Base-by-base conservation (phyloP, 2,329 filamentous ascomycete genomes). In the Nectriaceae sp. region DNA sequence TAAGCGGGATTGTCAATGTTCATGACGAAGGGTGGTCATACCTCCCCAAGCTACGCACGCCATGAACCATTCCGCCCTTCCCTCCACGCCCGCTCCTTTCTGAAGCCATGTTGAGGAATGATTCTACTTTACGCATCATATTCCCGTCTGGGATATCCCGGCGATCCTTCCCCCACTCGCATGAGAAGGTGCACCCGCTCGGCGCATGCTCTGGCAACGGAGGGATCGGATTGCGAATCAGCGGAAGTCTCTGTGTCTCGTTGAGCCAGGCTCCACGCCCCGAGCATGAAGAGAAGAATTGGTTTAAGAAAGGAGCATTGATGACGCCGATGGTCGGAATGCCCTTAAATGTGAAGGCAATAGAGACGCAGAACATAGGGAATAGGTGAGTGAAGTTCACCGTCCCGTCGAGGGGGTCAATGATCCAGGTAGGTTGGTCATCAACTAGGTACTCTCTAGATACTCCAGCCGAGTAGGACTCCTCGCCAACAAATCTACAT, bases 361-460 rank as follows among this genome's bases (percentile, higher is more conserved):
- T 90, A 29, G 85, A 89, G 37, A 91, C 84, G 67, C 88, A 91
- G 70, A 89, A 90, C 84, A 90, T 89, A 49, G 87, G 87, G 63
- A 89, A 90, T 5, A 89, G 77, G 66, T 91, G 88, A 22, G 87
- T 89, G 70, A 88, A 91, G 73, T 91, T 91, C 50, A 91, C 87
- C 3, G 88, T 91, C 73, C 86, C 87, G 62, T 91, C 88, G 21
- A 91, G 76, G 10, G 88, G 88, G 67, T 92, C 88, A 35, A 91
- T 78, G 60, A 85, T 83, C 88, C 88, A 91, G 24, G 88, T 90
- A 37, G 87, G 87, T 1, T 70, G 59, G 33, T 78, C 65, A 39
- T 71, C 73, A 52, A 91, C 83, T 4, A 90, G 77, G 62, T 90
- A 91, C 39, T 83, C 75, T 59, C 84, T 82, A 0, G 85, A 84